Percentiles rank a stretch among this genome's conserved stretches.
Conservation (phyloP, 2,329 filamentous ascomycete species). For the Daldinia sp. region DNA sequence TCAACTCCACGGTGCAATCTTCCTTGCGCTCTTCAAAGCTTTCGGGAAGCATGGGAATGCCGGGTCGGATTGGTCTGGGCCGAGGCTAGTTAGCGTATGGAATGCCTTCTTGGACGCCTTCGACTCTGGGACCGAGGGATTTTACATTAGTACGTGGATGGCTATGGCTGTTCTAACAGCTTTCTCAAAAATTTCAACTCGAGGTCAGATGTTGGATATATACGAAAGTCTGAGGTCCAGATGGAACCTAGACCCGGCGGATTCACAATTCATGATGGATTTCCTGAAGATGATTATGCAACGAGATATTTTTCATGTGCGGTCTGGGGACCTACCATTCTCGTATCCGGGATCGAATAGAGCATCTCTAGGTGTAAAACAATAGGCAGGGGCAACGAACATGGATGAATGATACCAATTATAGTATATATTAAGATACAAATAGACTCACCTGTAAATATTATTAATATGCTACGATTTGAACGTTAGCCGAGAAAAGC, state of each 20-base stretch:
- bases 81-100: slow-evolving; percentile 74
- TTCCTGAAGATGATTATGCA: slow-evolving; percentile 55
- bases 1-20: slow-evolving; percentile 77
- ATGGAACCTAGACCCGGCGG: slow-evolving; percentile 55
- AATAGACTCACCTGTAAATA: slow-evolving; percentile 14
- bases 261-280: slow-evolving; percentile 57
- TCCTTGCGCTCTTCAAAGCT: slow-evolving; percentile 81
- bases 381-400: background rate
- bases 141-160: slow-evolving; percentile 68
- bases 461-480: background rate
- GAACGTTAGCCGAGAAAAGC: background rate
- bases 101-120: slow-evolving; percentile 66
- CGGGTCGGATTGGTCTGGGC: slow-evolving; percentile 74
- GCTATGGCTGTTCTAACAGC: slow-evolving; percentile 68
- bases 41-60: slow-evolving; percentile 77
- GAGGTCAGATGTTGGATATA: slow-evolving; percentile 60
- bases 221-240: slow-evolving; percentile 60
- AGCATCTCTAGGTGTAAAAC: slow-evolving; percentile 8
- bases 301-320: slow-evolving; percentile 38
- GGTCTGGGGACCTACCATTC: slow-evolving; percentile 6
- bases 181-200: slow-evolving; percentile 66
- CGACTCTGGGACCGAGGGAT: slow-evolving; percentile 54
- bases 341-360: slow-evolving; percentile 13
- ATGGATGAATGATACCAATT: slow-evolving; percentile 24
- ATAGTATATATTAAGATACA: slow-evolving; percentile 13